A percentile compares a stretch with the other conserved stretches of the same genome.
Evolutionary conservation across 2,329 filamentous ascomycete species (phyloP).

Genomic region (Ascochyta viciae-villosae): DNA sequence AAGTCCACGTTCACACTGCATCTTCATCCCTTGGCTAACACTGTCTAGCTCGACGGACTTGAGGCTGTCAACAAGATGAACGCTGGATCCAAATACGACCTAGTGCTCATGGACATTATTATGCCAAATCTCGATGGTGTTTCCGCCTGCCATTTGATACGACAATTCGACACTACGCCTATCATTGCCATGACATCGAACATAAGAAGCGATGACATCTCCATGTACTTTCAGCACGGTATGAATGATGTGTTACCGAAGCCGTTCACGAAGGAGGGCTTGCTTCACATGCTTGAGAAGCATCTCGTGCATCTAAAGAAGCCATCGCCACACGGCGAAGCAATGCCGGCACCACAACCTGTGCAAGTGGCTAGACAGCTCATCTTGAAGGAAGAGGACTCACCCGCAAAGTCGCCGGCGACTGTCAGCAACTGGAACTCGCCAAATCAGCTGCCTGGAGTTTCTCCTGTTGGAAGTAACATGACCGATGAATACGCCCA

Average conservation of each 20-base stretch:
- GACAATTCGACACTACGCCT: conserved; percentile 83
- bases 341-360: conserved; percentile 60
- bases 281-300: conserved; percentile 83
- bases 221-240: conserved; percentile 97
- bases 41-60: conserved; percentile 75
- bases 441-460: conserved; percentile 64
- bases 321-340: conserved; percentile 52
- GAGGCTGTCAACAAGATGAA: conserved; percentile 90
- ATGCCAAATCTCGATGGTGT: conserved; percentile 97
- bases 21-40: neutral
- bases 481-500: conserved; percentile 57
- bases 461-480: conserved; percentile 61
- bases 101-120: conserved; percentile 72
- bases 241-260: conserved; percentile 95
- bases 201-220: conserved; percentile 93
- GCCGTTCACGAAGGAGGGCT: conserved; percentile 86
- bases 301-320: conserved; percentile 86
- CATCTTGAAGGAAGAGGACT: conserved; percentile 66
- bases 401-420: conserved; percentile 67
- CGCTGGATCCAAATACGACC: conserved; percentile 67
- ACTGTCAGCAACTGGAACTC: conserved; percentile 70
- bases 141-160: conserved; percentile 90
- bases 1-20: conserved; percentile 42
- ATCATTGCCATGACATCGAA: conserved; percentile 99
- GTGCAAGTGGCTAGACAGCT: conserved; percentile 62